Percentiles rank a stretch among this genome's conserved stretches.
phyloP scores from a whole-genome alignment of 1,284 basidiomycete species.

The Rhodotorula mucilaginosa region DNA sequence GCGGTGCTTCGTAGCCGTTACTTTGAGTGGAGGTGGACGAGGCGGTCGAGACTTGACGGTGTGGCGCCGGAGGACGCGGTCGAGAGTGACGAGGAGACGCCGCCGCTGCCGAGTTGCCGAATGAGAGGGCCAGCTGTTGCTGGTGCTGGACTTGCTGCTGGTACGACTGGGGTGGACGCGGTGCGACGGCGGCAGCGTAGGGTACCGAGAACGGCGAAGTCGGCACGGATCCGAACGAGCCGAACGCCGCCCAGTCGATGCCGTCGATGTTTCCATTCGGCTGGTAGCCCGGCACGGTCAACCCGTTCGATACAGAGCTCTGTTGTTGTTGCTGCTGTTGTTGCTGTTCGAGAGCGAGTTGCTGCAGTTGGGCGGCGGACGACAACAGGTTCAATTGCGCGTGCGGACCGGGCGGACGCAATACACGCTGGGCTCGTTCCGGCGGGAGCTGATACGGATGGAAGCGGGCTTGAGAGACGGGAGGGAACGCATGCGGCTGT shows the following conservation, averaged over 20 bases:
- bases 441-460: constrained; percentile 27
- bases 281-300: neutral
- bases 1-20: no score
- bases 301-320: neutral
- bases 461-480: constrained; percentile 17
- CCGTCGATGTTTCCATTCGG: neutral
- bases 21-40: neutral
- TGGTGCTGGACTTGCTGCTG: no score
- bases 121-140: no score
- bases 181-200: neutral
- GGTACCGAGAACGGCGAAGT: neutral
- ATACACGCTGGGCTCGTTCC: neutral
- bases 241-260: constrained; percentile 12
- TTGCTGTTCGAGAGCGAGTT: neutral
- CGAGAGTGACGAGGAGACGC: no score
- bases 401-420: neutral
- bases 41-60: neutral
- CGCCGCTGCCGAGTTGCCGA: no score
- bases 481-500: constrained; percentile 25
- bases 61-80: neutral
- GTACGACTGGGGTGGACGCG: neutral
- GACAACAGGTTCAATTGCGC: constrained; percentile 3
- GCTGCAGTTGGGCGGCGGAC: neutral
- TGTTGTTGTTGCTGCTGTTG: neutral
- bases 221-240: constrained; percentile 8